A percentile compares a stretch with the other conserved stretches of the same genome.
Evolutionary conservation across 768 basidiomycete species (phyloP).

Genomic region (Calocera cornea): DNA sequence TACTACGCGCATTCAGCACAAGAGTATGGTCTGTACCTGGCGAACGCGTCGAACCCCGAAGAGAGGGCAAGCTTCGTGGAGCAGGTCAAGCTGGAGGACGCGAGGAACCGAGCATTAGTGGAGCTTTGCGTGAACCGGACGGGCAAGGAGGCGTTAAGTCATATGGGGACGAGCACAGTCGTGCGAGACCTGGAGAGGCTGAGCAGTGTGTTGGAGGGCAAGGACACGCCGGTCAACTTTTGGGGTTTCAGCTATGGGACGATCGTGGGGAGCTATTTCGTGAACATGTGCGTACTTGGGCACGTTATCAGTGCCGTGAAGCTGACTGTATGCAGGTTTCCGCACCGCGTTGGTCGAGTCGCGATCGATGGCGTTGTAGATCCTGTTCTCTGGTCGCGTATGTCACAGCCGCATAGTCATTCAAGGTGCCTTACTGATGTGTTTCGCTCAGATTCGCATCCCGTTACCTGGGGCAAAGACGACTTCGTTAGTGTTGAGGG

Average conservation of each 20-base stretch:
- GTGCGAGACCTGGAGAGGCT: conserved; percentile 25
- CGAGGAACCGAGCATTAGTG: conserved; percentile 18
- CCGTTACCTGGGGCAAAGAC: conserved; percentile 5
- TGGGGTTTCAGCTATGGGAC: conserved; percentile 25
- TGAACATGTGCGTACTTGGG: conserved; percentile 21
- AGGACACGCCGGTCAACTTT: conserved; percentile 22
- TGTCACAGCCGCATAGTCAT: conserved; percentile 9
- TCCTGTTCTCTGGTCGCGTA: conserved; percentile 21
- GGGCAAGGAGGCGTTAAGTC: conserved; percentile 19
- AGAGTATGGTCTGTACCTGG: conserved; percentile 18
- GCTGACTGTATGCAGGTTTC: conserved; percentile 18
- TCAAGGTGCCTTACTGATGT: background rate
- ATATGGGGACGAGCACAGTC: conserved; percentile 25
- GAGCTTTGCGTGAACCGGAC: conserved; percentile 20
- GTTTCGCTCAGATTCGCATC: background rate
- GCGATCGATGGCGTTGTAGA: conserved; percentile 25
- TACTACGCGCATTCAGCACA: conserved; percentile 21
- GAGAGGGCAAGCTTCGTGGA: conserved; percentile 16
- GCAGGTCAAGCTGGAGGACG: conserved; percentile 18
- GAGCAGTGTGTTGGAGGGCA: conserved; percentile 20
- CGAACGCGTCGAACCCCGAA: conserved; percentile 16
- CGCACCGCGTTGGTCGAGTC: conserved; percentile 22
- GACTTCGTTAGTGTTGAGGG: conserved; percentile 20
- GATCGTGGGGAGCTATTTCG: conserved; percentile 23
- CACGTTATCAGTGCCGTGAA: background rate